Percentiles rank a stretch among this genome's conserved stretches.
These are phyloP conservation scores for Misopates orontium DNA, from an alignment of 257 asterid genomes.

Conservation along the genomic window DNA sequence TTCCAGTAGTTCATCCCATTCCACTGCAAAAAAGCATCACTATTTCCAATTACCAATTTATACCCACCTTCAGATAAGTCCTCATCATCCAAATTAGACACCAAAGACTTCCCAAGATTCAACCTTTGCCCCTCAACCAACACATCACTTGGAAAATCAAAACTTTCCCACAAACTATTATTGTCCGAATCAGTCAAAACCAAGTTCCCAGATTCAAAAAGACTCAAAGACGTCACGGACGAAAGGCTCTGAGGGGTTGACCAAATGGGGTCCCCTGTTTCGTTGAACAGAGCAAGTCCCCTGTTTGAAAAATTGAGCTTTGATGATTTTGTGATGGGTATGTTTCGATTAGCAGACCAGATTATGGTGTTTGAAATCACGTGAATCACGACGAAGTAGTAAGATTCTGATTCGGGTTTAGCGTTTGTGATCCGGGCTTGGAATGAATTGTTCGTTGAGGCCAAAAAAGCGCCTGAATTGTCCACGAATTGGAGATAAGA, in stretches of 20 bases:
- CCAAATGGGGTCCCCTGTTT: conserved; percentile 45
- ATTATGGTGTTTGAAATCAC: conserved; percentile 29
- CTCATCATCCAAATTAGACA: conserved; percentile 32
- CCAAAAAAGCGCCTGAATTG: conserved; percentile 42
- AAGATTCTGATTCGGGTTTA: conserved; percentile 32
- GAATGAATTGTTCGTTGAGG: conserved; percentile 30
- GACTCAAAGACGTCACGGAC: conserved; percentile 39
- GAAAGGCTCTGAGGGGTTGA: conserved; percentile 43
- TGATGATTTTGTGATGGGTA: conserved; percentile 37
- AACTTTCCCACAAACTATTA: conserved; percentile 58
- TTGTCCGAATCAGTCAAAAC: conserved; percentile 44
- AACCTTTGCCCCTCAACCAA: conserved; percentile 56
- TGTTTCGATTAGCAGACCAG: conserved; percentile 53
- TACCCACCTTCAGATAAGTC: conserved; percentile 57
- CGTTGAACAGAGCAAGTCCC: conserved; percentile 43
- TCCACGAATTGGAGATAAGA: conserved; percentile 41
- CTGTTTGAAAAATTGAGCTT: conserved; percentile 30
- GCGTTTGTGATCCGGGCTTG: conserved; percentile 43
- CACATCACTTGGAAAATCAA: conserved; percentile 56
- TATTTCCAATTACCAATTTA: conserved; percentile 34
- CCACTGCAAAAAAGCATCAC: conserved; percentile 64
- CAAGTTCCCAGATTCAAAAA: conserved; percentile 67
- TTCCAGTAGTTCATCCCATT: conserved; percentile 57
- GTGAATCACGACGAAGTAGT: conserved; percentile 38
- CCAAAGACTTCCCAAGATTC: conserved; percentile 42